Conservation (phyloP, 1,284 basidiomycete species). For the Sanghuangporus baumii region DNA sequence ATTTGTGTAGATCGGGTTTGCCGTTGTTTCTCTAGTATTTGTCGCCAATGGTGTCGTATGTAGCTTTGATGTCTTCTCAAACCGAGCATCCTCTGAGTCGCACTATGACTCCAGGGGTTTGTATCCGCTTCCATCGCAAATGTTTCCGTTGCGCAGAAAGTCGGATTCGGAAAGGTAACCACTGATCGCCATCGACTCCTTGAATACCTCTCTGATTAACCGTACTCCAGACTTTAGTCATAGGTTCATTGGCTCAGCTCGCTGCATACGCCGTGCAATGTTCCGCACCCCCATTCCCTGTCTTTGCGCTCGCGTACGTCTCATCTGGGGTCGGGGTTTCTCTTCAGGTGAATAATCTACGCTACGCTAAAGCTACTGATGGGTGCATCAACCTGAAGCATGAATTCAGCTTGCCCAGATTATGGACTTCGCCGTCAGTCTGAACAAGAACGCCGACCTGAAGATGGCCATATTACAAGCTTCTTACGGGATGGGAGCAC, state of each 20-base stretch:
- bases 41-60: slow-evolving; percentile 46
- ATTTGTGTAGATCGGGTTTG: slow-evolving; percentile 32
- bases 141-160: slow-evolving; percentile 41
- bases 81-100: neutral
- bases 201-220: neutral
- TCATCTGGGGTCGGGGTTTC: slow-evolving; percentile 19
- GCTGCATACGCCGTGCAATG: slow-evolving; percentile 33
- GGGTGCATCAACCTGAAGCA: neutral
- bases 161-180: slow-evolving; percentile 53
- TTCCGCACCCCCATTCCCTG: slow-evolving; percentile 35
- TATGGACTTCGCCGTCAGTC: slow-evolving; percentile 47
- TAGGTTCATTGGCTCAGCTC: slow-evolving; percentile 24
- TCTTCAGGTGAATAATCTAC: slow-evolving; percentile 18
- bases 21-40: slow-evolving; percentile 51
- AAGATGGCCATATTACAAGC: slow-evolving; percentile 55
- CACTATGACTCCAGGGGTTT: slow-evolving; percentile 36
- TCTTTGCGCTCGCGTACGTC: slow-evolving; percentile 24
- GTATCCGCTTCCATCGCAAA: slow-evolving; percentile 42
- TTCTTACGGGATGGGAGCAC: slow-evolving; percentile 49
- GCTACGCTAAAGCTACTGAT: neutral
- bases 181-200: neutral
- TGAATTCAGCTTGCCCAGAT: slow-evolving; percentile 44
- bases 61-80: neutral
- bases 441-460: slow-evolving; percentile 34
- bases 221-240: neutral